These are phyloP conservation scores for Taxillus chinensis DNA, from an alignment of 164 flowering plant species.

Conservation along the genomic window DNA sequence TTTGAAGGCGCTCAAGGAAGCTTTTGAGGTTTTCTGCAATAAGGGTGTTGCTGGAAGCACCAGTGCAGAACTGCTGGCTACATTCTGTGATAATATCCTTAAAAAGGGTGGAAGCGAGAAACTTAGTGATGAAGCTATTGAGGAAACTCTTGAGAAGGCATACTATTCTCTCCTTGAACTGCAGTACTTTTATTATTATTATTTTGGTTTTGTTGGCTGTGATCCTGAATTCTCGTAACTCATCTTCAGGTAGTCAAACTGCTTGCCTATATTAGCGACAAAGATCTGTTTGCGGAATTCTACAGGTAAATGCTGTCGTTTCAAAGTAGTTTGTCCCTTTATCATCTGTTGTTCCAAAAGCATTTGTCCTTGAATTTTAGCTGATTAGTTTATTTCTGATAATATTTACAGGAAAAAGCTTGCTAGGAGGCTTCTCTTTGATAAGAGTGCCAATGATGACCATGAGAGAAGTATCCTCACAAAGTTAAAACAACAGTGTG, in stretches of 20 bases:
- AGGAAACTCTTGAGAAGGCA: slow-evolving; percentile 32
- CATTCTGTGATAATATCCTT: slow-evolving; percentile 25
- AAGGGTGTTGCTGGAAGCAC: slow-evolving; percentile 25
- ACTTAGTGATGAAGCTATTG: slow-evolving; percentile 25
- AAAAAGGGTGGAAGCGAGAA: slow-evolving; percentile 30
- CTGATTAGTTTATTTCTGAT: not conserved
- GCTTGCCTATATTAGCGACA: slow-evolving; percentile 28
- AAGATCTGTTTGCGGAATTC: slow-evolving; percentile 36
- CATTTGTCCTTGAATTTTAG: not conserved
- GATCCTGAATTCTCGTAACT: not conserved
- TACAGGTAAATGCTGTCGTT: slow-evolving; percentile 12
- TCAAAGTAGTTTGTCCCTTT: not conserved
- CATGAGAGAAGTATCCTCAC: slow-evolving; percentile 5
- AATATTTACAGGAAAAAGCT: slow-evolving; percentile 2
- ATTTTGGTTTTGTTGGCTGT: not conserved
- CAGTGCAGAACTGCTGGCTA: slow-evolving; percentile 31
- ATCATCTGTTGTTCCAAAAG: not conserved
- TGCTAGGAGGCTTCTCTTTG: slow-evolving; percentile 12
- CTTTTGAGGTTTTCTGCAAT: slow-evolving; percentile 29
- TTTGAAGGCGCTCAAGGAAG: slow-evolving; percentile 26
- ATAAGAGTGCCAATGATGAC: slow-evolving; percentile 15
- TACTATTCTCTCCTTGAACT: not conserved
- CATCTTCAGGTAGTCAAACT: slow-evolving; percentile 19
- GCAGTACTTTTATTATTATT: not conserved
- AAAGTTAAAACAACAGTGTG: slow-evolving; percentile 8